phyloP scores from a whole-genome alignment of 768 basidiomycete genomes.

The Trichaptum fuscoviolaceum region DNA sequence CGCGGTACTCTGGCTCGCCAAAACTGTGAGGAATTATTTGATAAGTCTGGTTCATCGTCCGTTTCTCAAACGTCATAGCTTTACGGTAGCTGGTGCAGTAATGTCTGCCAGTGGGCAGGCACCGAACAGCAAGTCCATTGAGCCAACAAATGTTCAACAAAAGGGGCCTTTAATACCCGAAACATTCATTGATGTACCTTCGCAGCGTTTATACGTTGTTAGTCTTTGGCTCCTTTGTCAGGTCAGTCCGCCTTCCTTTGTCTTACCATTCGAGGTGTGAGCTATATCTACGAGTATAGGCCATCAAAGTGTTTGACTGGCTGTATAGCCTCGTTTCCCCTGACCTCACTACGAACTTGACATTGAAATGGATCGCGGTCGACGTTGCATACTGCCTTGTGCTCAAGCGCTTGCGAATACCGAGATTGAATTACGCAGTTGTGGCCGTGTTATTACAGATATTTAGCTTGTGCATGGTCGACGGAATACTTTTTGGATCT shows the following conservation, averaged over 20 bases:
- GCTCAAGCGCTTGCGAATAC: constrained; percentile 65
- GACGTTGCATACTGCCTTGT: constrained; percentile 56
- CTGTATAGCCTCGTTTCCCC: constrained; percentile 47
- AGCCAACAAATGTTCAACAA: neutral
- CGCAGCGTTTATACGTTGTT: constrained; percentile 74
- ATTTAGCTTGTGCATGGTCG: constrained; percentile 51
- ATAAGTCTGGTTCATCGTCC: neutral
- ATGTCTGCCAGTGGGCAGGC: neutral
- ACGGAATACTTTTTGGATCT: constrained; percentile 69
- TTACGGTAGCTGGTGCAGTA: neutral
- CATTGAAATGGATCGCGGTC: constrained; percentile 66
- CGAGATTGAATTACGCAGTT: constrained; percentile 62
- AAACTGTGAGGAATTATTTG: neutral
- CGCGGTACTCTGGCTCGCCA: neutral
- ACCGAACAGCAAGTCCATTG: neutral
- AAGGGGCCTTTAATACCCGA: constrained; percentile 47
- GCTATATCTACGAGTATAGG: constrained; percentile 36
- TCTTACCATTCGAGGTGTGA: constrained; percentile 5
- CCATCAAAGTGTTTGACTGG: constrained; percentile 72
- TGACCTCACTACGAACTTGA: constrained; percentile 37
- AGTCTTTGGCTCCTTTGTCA: constrained; percentile 74
- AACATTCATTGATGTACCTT: constrained; percentile 66
- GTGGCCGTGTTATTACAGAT: constrained; percentile 62
- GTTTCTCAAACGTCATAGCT: neutral
- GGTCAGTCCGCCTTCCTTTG: constrained; percentile 34